Conservation (phyloP, 1,284 basidiomycete genomes). For the Quambalaria eucalypti region DNA sequence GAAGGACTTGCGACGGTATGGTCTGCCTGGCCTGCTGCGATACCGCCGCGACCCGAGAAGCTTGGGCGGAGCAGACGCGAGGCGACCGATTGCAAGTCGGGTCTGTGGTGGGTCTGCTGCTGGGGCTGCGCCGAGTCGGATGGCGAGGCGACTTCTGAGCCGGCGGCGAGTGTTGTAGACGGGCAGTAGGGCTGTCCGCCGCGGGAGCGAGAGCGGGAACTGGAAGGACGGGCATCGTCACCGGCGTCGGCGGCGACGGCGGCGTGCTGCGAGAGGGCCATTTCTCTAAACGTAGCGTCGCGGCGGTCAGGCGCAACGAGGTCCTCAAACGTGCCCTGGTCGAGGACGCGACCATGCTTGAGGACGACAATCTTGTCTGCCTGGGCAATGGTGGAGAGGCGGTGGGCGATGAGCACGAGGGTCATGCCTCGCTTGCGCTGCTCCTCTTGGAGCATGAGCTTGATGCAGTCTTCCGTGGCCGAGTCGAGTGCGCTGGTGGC, state of each 20-base stretch:
- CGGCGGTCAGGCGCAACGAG: slow-evolving; percentile 18
- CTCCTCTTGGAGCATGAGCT: slow-evolving; percentile 30
- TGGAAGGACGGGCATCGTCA: too few species aligned
- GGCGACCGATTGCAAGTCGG: neutral
- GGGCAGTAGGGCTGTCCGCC: too few species aligned
- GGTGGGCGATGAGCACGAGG: slow-evolving; percentile 39
- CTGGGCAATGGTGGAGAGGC: slow-evolving; percentile 40
- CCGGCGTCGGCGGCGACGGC: too few species aligned
- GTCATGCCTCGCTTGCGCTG: slow-evolving; percentile 42
- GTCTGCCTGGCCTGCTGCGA: slow-evolving; percentile 13
- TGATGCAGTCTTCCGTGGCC: slow-evolving; percentile 39
- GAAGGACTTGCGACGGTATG: slow-evolving; percentile 13
- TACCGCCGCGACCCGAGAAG: slow-evolving; percentile 10
- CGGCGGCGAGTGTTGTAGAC: too few species aligned
- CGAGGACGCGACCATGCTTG: slow-evolving; percentile 31
- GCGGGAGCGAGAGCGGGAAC: too few species aligned
- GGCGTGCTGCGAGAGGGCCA: slow-evolving; percentile 35
- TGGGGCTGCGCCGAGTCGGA: too few species aligned
- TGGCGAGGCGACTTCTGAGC: too few species aligned
- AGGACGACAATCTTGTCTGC: slow-evolving; percentile 42
- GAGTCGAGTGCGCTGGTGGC: slow-evolving; percentile 42
- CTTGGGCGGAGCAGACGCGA: neutral
- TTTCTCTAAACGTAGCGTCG: slow-evolving; percentile 25
- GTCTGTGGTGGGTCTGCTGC: neutral
- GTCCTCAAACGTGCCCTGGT: slow-evolving; percentile 30